Conservation (phyloP, 768 basidiomycete species). For the Peribolospora baueri region DNA sequence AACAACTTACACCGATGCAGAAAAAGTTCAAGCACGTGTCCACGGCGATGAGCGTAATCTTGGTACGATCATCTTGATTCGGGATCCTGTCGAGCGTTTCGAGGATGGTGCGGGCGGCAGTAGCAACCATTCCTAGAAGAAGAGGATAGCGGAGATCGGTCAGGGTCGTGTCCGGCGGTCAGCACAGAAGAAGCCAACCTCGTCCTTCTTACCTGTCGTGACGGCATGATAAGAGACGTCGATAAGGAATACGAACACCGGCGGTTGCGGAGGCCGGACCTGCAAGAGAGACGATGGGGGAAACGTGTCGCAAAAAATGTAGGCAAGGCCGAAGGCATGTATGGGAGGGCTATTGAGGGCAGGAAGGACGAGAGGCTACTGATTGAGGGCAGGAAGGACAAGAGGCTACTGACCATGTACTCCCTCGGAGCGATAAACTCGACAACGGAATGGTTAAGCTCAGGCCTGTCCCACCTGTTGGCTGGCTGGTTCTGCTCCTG, state of each 20-base stretch:
- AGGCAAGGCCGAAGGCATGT: too few species aligned
- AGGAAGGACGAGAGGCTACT: background rate
- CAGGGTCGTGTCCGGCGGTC: background rate
- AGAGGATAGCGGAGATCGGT: background rate
- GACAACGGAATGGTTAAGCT: slow-evolving; percentile 79
- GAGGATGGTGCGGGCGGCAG: slow-evolving; percentile 83
- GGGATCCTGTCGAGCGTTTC: slow-evolving; percentile 88
- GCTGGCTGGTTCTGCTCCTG: slow-evolving; percentile 76
- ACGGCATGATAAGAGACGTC: slow-evolving; percentile 84
- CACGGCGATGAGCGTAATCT: slow-evolving; percentile 74
- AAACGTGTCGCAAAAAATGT: background rate
- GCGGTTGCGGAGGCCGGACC: slow-evolving; percentile 82
- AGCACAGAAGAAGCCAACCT: background rate
- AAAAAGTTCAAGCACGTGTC: slow-evolving; percentile 91
- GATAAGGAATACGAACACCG: slow-evolving; percentile 88
- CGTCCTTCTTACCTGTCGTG: slow-evolving; percentile 39
- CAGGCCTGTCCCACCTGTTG: slow-evolving; percentile 78
- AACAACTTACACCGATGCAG: slow-evolving; percentile 46
- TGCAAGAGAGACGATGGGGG: background rate
- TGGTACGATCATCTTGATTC: slow-evolving; percentile 77
- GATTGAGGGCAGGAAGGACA: background rate
- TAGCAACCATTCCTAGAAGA: slow-evolving; percentile 74
- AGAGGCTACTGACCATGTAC: slow-evolving; percentile 49
- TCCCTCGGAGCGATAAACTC: slow-evolving; percentile 96
- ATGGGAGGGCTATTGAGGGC: background rate